Percentiles rank a stretch among this genome's conserved stretches.
Conservation (phyloP, 768 basidiomycete genomes). For the Leccinum obscurum region DNA sequence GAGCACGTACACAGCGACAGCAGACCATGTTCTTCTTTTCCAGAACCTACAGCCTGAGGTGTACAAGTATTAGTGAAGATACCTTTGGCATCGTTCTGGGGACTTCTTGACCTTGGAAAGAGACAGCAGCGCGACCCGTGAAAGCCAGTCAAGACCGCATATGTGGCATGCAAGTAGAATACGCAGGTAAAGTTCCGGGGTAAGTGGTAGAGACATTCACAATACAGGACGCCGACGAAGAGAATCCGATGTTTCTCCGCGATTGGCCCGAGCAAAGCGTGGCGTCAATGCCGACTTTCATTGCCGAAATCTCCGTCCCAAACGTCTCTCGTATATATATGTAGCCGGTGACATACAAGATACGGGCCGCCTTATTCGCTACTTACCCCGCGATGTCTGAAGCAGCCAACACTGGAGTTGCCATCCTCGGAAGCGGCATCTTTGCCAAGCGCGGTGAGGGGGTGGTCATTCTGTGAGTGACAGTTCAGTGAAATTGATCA, state of each 20-base stretch:
- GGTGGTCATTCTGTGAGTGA: not conserved
- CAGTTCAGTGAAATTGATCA: not conserved
- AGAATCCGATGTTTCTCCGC: constrained; percentile 2
- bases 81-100: no score
- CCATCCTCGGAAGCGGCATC: constrained; percentile 80
- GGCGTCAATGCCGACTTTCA: no score
- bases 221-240: not conserved
- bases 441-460: constrained; percentile 70
- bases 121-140: no score
- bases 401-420: constrained; percentile 49
- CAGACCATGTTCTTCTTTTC: no score
- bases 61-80: no score
- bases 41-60: no score
- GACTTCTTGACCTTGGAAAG: no score
- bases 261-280: not conserved
- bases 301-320: not conserved
- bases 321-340: not conserved
- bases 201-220: no score
- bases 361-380: not conserved
- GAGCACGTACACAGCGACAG: no score
- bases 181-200: not conserved
- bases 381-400: constrained; percentile 36
- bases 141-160: no score
- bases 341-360: not conserved
- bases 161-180: no score